Percentiles rank a stretch among this genome's conserved stretches.
Evolutionary conservation across 306 rosid genomes (phyloP).

Genomic region (Vicia faba): DNA sequence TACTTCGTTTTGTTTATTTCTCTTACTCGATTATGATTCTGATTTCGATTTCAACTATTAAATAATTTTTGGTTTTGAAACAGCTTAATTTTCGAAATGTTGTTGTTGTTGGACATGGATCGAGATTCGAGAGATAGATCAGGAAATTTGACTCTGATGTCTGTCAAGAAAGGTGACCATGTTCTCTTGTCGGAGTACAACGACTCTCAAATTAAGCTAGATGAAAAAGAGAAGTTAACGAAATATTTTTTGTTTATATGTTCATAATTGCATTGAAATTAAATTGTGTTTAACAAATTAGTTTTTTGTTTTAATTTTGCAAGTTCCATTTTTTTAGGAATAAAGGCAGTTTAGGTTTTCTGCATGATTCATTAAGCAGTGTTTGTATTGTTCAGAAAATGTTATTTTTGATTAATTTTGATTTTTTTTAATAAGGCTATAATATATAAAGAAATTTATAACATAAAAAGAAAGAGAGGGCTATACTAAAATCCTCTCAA

Average conservation of each 20-base stretch:
- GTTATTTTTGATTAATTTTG: too few species aligned
- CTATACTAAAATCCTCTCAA: too few species aligned
- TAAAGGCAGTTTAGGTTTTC: conserved; percentile 56
- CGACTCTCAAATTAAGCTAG: conserved; percentile 78
- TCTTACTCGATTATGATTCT: not conserved
- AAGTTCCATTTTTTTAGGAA: conserved; percentile 66
- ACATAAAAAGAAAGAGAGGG: too few species aligned
- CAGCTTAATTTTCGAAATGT: conserved; percentile 87
- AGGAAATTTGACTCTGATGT: conserved; percentile 69
- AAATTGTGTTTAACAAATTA: too few species aligned
- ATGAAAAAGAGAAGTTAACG: conserved; percentile 72
- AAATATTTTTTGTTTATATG: not conserved
- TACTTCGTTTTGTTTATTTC: not conserved
- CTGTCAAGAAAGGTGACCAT: conserved; percentile 76
- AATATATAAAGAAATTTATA: too few species aligned
- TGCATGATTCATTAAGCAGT: conserved; percentile 41
- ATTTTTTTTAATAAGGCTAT: too few species aligned
- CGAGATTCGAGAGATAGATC: conserved; percentile 54
- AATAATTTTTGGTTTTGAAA: not conserved
- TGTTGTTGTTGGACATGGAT: conserved; percentile 85
- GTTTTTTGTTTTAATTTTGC: conserved; percentile 30
- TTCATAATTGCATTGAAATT: too few species aligned
- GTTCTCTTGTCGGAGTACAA: conserved; percentile 90
- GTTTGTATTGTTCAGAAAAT: too few species aligned
- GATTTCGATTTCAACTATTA: too few species aligned